These are phyloP conservation scores for Chaetomium cochliodes DNA, from an alignment of 495 filamentous ascomycete genomes.

Conservation along the genomic window DNA sequence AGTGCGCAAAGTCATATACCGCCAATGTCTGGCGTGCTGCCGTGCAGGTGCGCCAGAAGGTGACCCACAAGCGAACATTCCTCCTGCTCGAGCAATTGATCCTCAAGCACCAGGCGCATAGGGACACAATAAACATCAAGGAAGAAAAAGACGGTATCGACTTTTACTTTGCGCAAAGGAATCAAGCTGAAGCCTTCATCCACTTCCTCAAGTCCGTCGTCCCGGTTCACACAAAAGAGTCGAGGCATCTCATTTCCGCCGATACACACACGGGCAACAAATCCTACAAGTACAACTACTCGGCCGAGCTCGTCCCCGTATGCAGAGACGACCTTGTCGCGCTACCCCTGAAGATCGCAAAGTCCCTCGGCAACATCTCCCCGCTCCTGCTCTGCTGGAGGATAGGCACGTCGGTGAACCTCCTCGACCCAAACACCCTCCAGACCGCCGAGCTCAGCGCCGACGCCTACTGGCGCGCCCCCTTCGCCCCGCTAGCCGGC, in stretches of 20 bases:
- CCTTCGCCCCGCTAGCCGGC: slow-evolving; percentile 80
- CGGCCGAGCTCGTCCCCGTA: slow-evolving; percentile 81
- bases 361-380: slow-evolving; percentile 79
- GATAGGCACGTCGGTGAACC: slow-evolving; percentile 84
- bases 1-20: slow-evolving; percentile 92
- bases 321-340: slow-evolving; percentile 97
- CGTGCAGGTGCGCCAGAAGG: slow-evolving; percentile 92
- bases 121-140: slow-evolving; percentile 94
- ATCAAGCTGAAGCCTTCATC: slow-evolving; percentile 89
- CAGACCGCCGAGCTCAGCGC: slow-evolving; percentile 83
- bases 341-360: slow-evolving; percentile 84
- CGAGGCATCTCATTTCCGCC: slow-evolving; percentile 86
- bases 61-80: slow-evolving; percentile 96
- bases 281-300: slow-evolving; percentile 89
- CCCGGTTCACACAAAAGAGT: slow-evolving; percentile 77
- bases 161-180: slow-evolving; percentile 86
- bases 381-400: slow-evolving; percentile 66
- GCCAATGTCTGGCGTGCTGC: slow-evolving; percentile 65
- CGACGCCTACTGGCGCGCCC: slow-evolving; percentile 79
- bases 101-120: slow-evolving; percentile 86
- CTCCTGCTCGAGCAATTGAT: slow-evolving; percentile 95
- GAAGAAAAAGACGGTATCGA: slow-evolving; percentile 91
- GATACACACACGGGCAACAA: slow-evolving; percentile 88
- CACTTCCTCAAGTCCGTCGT: slow-evolving; percentile 83
- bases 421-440: slow-evolving; percentile 87